phyloP scores from a whole-genome alignment of 371 early-diverging fungal species.

The Enterocytospora artemiae region DNA sequence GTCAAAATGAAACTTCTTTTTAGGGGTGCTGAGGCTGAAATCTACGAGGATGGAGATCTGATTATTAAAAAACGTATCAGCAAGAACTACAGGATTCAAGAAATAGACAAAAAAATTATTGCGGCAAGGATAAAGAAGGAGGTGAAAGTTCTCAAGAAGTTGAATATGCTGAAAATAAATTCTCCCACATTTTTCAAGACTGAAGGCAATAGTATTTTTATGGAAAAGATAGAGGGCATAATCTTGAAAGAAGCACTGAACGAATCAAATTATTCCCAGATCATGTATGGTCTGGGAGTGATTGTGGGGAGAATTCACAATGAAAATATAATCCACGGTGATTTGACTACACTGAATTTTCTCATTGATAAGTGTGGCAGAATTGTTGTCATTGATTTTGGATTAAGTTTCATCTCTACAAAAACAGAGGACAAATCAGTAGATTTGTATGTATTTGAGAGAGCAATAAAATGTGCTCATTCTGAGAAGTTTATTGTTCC shows the following conservation, averaged over 20 bases:
- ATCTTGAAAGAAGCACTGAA: conserved; percentile 27
- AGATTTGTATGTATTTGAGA: conserved; percentile 91
- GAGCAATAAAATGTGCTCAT: conserved; percentile 77
- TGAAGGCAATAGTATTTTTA: conserved; percentile 35
- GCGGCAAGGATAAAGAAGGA: conserved; percentile 48
- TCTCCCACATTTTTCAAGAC: conserved; percentile 18
- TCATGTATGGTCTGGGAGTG: conserved; percentile 2
- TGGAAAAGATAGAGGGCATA: conserved; percentile 47
- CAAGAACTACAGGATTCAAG: conserved; percentile 51
- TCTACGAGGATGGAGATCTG: conserved; percentile 28
- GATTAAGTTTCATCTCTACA: conserved; percentile 70
- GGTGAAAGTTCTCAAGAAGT: conserved; percentile 35
- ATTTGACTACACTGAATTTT: conserved; percentile 90
- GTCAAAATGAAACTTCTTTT: conserved; percentile 31
- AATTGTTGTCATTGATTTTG: conserved; percentile 80
- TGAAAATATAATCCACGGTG: conserved; percentile 80
- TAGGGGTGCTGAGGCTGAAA: conserved; percentile 54
- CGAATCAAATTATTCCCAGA: neutral
- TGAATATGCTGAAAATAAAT: conserved; percentile 25
- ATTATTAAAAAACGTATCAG: conserved; percentile 45
- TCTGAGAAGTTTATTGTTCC: conserved; percentile 59
- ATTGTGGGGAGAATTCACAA: conserved; percentile 63
- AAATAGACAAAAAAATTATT: conserved; percentile 47
- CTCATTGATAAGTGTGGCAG: conserved; percentile 61
- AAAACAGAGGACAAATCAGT: conserved; percentile 94